phyloP scores from a whole-genome alignment of 2,329 filamentous ascomycete genomes.

The Talaromyces marneffei region DNA sequence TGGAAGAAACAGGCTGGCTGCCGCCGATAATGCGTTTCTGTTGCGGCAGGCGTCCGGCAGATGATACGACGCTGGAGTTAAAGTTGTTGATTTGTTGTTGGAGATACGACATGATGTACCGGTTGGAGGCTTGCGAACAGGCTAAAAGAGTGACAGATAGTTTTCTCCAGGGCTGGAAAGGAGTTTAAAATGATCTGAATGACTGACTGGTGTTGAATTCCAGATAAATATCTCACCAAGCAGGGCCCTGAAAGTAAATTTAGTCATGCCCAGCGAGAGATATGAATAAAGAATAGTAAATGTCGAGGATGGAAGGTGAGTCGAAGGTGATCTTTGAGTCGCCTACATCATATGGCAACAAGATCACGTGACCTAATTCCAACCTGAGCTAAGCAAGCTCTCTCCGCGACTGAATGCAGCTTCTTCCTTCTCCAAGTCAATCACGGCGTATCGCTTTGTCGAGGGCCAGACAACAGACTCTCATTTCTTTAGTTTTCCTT shows the following conservation, averaged over 20 bases:
- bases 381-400: constrained; percentile 1
- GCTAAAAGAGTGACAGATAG: constrained; percentile 7
- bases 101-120: constrained; percentile 57
- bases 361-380: not conserved
- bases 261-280: not conserved
- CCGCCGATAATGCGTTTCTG: constrained; percentile 47
- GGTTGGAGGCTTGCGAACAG: not conserved
- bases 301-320: not conserved
- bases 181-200: not conserved
- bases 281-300: not conserved
- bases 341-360: not conserved
- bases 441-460: constrained; percentile 12
- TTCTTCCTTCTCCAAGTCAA: constrained; percentile 4
- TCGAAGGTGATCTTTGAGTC: not conserved
- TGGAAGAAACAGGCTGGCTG: constrained; percentile 44
- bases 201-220: not conserved
- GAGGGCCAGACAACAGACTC: constrained; percentile 5
- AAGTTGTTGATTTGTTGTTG: constrained; percentile 61
- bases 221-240: not conserved
- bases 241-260: not conserved
- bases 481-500: constrained; percentile 15
- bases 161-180: constrained; percentile 1
- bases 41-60: constrained; percentile 58
- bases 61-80: constrained; percentile 56
- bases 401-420: constrained; percentile 1